Evolutionary conservation across 345 rosid species (phyloP), one percentile per base, ranked within the genome.

Genomic region (Trapa bicornis): DNA sequence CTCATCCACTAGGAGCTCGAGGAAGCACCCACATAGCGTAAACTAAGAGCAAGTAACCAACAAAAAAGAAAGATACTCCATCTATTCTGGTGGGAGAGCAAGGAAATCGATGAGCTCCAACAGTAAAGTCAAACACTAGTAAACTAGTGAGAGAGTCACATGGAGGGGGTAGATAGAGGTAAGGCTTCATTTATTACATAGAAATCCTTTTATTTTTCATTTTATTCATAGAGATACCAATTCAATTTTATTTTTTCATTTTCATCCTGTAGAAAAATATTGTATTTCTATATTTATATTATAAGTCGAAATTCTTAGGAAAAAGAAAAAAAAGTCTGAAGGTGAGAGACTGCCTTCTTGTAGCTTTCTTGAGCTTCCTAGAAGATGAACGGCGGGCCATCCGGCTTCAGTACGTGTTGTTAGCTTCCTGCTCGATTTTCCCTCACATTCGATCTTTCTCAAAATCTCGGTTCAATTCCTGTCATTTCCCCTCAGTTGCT

Each of bases 381-480:
- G 81, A 86, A 80, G 84, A 93, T 93, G 97, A 87, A 93, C 87
- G 97, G 97, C 81, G 98, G 98, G 73, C 97, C 96, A 36, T 90
- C 98, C 42, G 98, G 98, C 68, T 93, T 93, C 82, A 82, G 98
- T 93, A 70, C 68, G 91, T 78, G 61, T 52, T 32, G 33, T 12
- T 65, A 2, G 52, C 72, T 45, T 52, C 52, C 32, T 33, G 57
- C 6, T 66, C 50, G 37, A n/a, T 45, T 60, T 42, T 41, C 43
- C 7, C 22, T 37, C 39, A 22, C 11, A 65, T 47, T 43, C 64
- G 48, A 45, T 45, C 43, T 41, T 45, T 45, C 48, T 45, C 48
- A 45, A 45, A 7, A 7, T 54, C 29, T 41, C 35, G 14, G 37
- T 60, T 6, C 42, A 43, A 38, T 57, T 50, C 36, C 37, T 45